Conservation (phyloP, 1,139 yeast species). For the Suhomyces bolitotheri region DNA sequence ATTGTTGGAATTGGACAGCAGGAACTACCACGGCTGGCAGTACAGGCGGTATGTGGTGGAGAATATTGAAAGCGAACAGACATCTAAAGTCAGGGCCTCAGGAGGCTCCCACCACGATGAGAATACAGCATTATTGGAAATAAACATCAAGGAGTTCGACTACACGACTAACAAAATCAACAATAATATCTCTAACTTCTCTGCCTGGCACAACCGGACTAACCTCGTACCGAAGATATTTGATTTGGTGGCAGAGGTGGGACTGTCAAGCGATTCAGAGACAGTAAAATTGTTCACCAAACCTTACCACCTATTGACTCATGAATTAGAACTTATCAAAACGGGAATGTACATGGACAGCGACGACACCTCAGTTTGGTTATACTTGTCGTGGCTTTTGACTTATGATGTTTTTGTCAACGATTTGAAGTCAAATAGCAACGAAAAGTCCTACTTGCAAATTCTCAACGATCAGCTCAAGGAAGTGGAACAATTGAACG, state of each 20-base stretch:
- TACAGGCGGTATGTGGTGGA: conserved; percentile 75
- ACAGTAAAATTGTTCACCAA: conserved; percentile 20
- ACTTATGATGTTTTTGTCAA: conserved; percentile 51
- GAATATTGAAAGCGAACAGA: conserved; percentile 41
- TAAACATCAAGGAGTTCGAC: conserved; percentile 57
- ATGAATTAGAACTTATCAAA: conserved; percentile 68
- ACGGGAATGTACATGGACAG: conserved; percentile 93
- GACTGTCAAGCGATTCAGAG: conserved; percentile 13
- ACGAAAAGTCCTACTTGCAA: conserved; percentile 20
- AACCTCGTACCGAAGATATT: conserved; percentile 62
- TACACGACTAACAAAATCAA: conserved; percentile 81
- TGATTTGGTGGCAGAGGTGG: conserved; percentile 15
- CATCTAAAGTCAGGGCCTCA: neutral
- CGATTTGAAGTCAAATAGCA: conserved; percentile 20
- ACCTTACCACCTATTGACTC: conserved; percentile 40
- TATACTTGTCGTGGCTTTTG: conserved; percentile 80
- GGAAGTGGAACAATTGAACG: conserved; percentile 55
- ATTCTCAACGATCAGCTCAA: conserved; percentile 41
- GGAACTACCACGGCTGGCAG: conserved; percentile 97
- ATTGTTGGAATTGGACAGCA: conserved; percentile 67
- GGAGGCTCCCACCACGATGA: conserved; percentile 1
- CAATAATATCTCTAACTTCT: conserved; percentile 82
- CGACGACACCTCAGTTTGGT: conserved; percentile 92
- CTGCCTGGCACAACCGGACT: conserved; percentile 94
- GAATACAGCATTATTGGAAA: conserved; percentile 21